Percentiles rank a stretch among this genome's conserved stretches.
These are phyloP conservation scores for Arthroderma uncinatum DNA, from an alignment of 2,329 filamentous ascomycete species.

Conservation along the genomic window DNA sequence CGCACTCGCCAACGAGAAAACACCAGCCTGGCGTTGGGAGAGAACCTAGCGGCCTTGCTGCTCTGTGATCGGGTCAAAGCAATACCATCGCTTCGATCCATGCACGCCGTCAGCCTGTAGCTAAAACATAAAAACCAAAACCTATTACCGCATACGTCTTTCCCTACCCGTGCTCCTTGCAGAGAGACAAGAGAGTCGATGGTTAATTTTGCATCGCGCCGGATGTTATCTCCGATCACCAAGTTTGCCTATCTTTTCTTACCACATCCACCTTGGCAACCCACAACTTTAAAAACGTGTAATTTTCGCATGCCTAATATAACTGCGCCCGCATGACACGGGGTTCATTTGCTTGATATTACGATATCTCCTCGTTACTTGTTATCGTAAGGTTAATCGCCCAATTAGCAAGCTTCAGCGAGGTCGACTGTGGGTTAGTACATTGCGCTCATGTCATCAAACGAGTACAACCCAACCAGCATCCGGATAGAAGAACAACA, in stretches of 20 bases:
- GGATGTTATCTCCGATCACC: conserved; percentile 4
- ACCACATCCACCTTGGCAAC: neutral
- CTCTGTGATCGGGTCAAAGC: neutral
- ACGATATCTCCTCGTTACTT: neutral
- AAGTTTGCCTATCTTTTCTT: neutral
- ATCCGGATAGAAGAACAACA: neutral
- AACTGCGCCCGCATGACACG: neutral
- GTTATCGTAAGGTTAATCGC: neutral
- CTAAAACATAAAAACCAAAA: neutral
- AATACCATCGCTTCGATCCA: too few relatives aligned
- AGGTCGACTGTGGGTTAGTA: neutral
- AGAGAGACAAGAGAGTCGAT: neutral
- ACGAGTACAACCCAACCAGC: neutral
- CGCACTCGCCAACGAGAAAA: neutral
- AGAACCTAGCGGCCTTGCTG: neutral
- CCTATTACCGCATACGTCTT: neutral
- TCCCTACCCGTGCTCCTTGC: neutral
- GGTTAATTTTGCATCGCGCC: neutral
- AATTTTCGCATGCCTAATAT: neutral
- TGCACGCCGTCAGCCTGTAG: too few relatives aligned
- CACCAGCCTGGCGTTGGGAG: neutral
- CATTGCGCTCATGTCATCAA: neutral
- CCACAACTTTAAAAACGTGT: conserved; percentile 3
- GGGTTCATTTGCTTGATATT: neutral
- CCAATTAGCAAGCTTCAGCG: neutral